These are phyloP conservation scores for Fistulinella staudtii DNA, from an alignment of 1,284 basidiomycete species.

Conservation along the genomic window DNA sequence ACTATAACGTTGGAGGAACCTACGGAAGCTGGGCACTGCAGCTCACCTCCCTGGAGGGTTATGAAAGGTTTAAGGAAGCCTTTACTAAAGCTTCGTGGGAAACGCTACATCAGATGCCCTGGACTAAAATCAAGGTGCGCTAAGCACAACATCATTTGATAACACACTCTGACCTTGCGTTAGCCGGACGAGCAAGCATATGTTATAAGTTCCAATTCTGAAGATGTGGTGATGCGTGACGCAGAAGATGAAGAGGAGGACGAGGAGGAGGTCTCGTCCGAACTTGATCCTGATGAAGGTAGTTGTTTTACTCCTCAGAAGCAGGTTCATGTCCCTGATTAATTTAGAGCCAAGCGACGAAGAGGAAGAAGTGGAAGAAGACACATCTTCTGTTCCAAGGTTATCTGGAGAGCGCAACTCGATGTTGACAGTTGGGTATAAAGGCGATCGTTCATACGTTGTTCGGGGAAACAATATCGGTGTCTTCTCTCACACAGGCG, in stretches of 20 bases:
- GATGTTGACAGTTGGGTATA: slow-evolving; percentile 93
- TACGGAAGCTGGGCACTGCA: slow-evolving; percentile 84
- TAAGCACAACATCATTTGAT: neutral
- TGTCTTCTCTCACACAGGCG: slow-evolving; percentile 86
- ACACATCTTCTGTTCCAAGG: slow-evolving; percentile 37
- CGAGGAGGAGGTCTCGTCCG: slow-evolving; percentile 70
- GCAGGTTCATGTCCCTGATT: slow-evolving; percentile 9
- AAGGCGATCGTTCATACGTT: slow-evolving; percentile 94
- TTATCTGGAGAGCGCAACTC: slow-evolving; percentile 73
- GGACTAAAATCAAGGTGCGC: slow-evolving; percentile 80
- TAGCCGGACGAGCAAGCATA: slow-evolving; percentile 78
- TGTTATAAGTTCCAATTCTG: slow-evolving; percentile 61
- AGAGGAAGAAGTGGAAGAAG: slow-evolving; percentile 56
- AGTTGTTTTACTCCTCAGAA: slow-evolving; percentile 8
- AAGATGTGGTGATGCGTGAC: slow-evolving; percentile 87
- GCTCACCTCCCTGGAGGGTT: slow-evolving; percentile 60
- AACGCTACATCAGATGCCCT: slow-evolving; percentile 69
- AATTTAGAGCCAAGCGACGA: slow-evolving; percentile 47
- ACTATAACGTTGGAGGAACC: slow-evolving; percentile 58
- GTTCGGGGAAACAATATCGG: slow-evolving; percentile 95
- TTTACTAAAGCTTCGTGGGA: slow-evolving; percentile 84
- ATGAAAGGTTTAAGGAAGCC: slow-evolving; percentile 59
- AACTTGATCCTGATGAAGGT: slow-evolving; percentile 59
- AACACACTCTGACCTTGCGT: slow-evolving; percentile 1
- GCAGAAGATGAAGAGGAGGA: slow-evolving; percentile 67